Evolutionary conservation across 2,329 filamentous ascomycete species (phyloP).

Genomic region (Aspergillus quadrilineatus): DNA sequence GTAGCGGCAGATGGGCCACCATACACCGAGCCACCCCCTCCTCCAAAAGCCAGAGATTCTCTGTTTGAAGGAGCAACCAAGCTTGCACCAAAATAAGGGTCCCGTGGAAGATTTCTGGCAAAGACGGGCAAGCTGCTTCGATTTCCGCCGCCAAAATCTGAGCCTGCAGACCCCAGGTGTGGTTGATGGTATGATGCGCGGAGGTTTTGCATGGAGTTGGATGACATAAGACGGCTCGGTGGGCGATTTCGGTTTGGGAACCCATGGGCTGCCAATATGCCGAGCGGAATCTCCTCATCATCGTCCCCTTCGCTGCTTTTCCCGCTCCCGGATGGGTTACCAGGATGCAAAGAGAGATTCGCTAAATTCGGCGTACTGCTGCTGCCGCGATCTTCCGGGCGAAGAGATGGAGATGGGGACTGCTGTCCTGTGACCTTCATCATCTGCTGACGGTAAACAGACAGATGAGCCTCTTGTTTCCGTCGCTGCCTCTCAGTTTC

Average conservation of each 20-base stretch:
- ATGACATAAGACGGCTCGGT: slow-evolving; percentile 64
- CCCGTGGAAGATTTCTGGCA: slow-evolving; percentile 75
- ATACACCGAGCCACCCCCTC: slow-evolving; percentile 54
- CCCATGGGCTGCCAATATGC: slow-evolving; percentile 82
- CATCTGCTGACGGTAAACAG: slow-evolving; percentile 91
- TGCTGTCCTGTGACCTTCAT: slow-evolving; percentile 89
- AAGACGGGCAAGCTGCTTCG: slow-evolving; percentile 70
- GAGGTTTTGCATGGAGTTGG: slow-evolving; percentile 71
- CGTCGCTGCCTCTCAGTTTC: slow-evolving; percentile 72
- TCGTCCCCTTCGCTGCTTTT: slow-evolving; percentile 61
- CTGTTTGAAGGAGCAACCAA: slow-evolving; percentile 70
- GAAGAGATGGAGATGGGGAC: slow-evolving; percentile 49
- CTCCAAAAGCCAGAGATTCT: slow-evolving; percentile 71
- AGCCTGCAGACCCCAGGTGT: slow-evolving; percentile 55
- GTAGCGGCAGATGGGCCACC: slow-evolving; percentile 35
- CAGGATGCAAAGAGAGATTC: slow-evolving; percentile 37
- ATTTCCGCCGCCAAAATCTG: slow-evolving; percentile 47
- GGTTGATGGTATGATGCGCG: slow-evolving; percentile 54
- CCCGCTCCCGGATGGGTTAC: slow-evolving; percentile 38
- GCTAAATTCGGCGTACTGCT: slow-evolving; percentile 64
- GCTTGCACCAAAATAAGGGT: slow-evolving; percentile 79
- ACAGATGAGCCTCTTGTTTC: slow-evolving; percentile 87
- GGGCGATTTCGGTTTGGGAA: slow-evolving; percentile 78
- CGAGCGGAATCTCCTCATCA: slow-evolving; percentile 84
- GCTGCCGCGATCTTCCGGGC: slow-evolving; percentile 56